Percentiles rank a stretch among this genome's conserved stretches.
These are phyloP conservation scores for Hyaloscypha bicolor DNA, from an alignment of 495 filamentous ascomycete genomes.

Conservation along the genomic window DNA sequence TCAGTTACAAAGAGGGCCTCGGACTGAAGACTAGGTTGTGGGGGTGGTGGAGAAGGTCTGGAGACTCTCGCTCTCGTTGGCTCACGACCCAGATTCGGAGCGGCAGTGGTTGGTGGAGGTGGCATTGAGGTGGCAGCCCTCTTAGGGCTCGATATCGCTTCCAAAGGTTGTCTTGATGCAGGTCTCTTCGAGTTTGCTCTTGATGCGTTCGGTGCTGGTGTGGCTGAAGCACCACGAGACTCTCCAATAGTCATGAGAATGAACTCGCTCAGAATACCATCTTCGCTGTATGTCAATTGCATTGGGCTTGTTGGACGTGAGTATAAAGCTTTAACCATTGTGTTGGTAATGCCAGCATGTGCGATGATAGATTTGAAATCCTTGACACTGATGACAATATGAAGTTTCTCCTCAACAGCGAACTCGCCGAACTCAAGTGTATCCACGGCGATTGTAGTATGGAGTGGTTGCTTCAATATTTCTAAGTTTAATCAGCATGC, in stretches of 20 bases:
- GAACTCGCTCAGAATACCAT: conserved; percentile 82
- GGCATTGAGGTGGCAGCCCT: conserved; percentile 23
- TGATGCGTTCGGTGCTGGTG: conserved; percentile 41
- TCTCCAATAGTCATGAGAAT: conserved; percentile 96
- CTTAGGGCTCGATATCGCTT: conserved; percentile 29
- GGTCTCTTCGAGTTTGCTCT: conserved; percentile 27
- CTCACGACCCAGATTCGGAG: conserved; percentile 21
- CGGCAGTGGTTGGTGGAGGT: conserved; percentile 27
- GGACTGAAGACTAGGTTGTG: conserved; percentile 63
- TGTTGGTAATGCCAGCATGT: conserved; percentile 78
- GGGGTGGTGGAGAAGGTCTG: conserved; percentile 49
- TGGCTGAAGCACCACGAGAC: conserved; percentile 39
- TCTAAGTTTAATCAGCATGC: conserved; percentile 51
- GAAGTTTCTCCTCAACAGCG: conserved; percentile 71
- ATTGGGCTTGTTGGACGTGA: conserved; percentile 80
- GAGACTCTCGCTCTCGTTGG: conserved; percentile 13
- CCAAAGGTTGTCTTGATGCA: conserved; percentile 30
- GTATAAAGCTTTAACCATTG: conserved; percentile 73
- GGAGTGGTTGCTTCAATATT: conserved; percentile 88
- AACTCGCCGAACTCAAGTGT: conserved; percentile 86
- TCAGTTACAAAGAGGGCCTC: conserved; percentile 79
- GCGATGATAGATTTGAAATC: conserved; percentile 90
- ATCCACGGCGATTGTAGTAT: conserved; percentile 87
- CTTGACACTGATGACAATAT: conserved; percentile 88
- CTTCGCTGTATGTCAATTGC: conserved; percentile 73